Conservation (phyloP, 192 early-diverging fungal genomes). For the Lobulomyces angularis region DNA sequence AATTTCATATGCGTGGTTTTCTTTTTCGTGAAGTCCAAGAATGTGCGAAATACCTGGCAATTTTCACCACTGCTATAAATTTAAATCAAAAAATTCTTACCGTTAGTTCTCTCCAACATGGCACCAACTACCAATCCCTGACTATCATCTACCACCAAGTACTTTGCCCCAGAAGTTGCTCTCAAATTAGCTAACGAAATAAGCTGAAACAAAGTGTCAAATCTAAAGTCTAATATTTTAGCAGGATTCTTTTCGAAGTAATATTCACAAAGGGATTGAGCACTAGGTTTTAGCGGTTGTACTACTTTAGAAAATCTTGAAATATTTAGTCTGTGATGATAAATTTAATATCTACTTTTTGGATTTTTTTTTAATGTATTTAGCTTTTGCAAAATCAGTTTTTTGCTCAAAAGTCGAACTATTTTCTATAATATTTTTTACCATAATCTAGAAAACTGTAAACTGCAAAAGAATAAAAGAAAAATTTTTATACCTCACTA, state of each 20-base stretch:
- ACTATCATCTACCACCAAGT: constrained; percentile 82
- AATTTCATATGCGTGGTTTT: constrained; percentile 6
- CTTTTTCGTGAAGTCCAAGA: constrained; percentile 1
- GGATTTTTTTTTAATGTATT: constrained; percentile 71
- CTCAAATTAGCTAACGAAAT: constrained; percentile 73
- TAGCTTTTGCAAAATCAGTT: constrained; percentile 89
- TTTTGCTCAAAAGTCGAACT: constrained; percentile 80
- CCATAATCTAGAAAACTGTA: constrained; percentile 42
- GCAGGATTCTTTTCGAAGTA: constrained; percentile 64
- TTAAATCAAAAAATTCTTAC: constrained; percentile 2
- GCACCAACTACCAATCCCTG: constrained; percentile 73
- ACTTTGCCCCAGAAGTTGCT: constrained; percentile 35
- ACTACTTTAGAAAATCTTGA: constrained; percentile 70
- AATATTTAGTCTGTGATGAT: neutral
- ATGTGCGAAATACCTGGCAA: constrained; percentile 7
- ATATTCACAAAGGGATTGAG: constrained; percentile 63
- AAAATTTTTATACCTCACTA: constrained; percentile 20
- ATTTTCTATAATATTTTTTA: constrained; percentile 67
- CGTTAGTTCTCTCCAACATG: constrained; percentile 64
- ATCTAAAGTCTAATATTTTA: constrained; percentile 67
- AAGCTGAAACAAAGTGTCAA: constrained; percentile 87
- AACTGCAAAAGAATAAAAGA: constrained; percentile 7
- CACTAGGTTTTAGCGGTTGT: constrained; percentile 59
- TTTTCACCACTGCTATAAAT: neutral
- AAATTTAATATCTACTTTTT: constrained; percentile 22